A percentile compares a stretch with the other conserved stretches of the same genome.
phyloP scores from a whole-genome alignment of 768 basidiomycete species.

The Mycena sanguinolenta region DNA sequence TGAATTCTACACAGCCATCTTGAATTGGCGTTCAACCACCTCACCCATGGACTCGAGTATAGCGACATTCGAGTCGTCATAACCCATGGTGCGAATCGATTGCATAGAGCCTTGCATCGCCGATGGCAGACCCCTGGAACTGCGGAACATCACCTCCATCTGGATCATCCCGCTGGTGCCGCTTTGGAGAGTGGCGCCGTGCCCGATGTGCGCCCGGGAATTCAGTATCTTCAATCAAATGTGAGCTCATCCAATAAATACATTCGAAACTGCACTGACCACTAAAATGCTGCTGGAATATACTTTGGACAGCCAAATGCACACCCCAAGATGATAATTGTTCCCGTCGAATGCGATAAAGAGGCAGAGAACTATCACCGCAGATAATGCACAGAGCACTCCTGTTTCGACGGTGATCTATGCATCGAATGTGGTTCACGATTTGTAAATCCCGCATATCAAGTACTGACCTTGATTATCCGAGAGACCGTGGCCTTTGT shows the following conservation, averaged over 20 bases:
- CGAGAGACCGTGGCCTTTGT: not conserved
- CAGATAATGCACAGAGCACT: no score
- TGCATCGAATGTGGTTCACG: not conserved
- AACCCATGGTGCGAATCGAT: no score
- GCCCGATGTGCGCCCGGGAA: constrained; percentile 6
- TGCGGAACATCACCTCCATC: constrained; percentile 1
- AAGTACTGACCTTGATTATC: not conserved
- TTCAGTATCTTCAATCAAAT: constrained; percentile 5
- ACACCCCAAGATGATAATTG: no score
- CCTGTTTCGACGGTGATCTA: no score
- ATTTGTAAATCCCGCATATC: not conserved
- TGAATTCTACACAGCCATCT: no score
- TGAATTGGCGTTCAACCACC: no score
- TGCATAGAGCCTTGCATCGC: no score
- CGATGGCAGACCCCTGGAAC: not conserved
- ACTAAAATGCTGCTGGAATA: constrained; percentile 28
- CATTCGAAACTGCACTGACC: not conserved
- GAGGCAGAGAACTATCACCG: no score
- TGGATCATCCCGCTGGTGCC: no score
- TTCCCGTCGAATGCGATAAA: no score
- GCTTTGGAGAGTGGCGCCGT: not conserved
- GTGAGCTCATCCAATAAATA: not conserved
- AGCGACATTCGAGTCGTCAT: no score
- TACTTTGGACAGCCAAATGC: constrained; percentile 12
- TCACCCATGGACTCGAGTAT: no score